Evolutionary conservation across 148 eudicot genomes (phyloP).

Genomic region (Heliosperma pusillum): DNA sequence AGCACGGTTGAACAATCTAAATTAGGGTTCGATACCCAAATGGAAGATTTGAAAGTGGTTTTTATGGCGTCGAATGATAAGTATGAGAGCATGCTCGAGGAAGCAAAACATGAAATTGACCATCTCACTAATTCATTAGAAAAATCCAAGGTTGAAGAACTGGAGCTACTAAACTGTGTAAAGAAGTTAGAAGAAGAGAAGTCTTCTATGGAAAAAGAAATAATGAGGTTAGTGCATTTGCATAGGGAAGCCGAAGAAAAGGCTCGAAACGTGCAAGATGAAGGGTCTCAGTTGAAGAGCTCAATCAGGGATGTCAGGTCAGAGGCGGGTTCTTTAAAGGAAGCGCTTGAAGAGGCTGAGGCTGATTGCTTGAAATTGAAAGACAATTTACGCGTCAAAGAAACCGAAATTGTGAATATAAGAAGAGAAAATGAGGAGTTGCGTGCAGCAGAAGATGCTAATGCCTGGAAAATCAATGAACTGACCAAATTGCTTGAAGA

Average conservation of each 20-base stretch:
- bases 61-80: slow-evolving; percentile 39
- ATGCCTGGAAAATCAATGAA: slow-evolving; percentile 50
- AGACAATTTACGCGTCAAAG: slow-evolving; percentile 57
- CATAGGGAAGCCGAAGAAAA: slow-evolving; percentile 61
- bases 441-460: slow-evolving; percentile 45
- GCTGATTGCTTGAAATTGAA: slow-evolving; percentile 63
- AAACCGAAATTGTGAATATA: slow-evolving; percentile 53
- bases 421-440: slow-evolving; percentile 59
- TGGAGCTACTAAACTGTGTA: slow-evolving; percentile 40
- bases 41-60: slow-evolving; percentile 42
- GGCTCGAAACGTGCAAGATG: slow-evolving; percentile 50
- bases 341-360: slow-evolving; percentile 66
- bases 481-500: slow-evolving; percentile 68
- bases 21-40: slow-evolving; percentile 39
- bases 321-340: slow-evolving; percentile 58
- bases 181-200: slow-evolving; percentile 44
- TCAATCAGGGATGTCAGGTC: slow-evolving; percentile 28
- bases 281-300: slow-evolving; percentile 1
- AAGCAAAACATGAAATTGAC: slow-evolving; percentile 33
- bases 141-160: slow-evolving; percentile 45
- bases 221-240: slow-evolving; percentile 51
- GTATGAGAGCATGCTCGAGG: slow-evolving; percentile 38
- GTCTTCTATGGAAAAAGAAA: slow-evolving; percentile 36
- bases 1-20: slow-evolving; percentile 40
- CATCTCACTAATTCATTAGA: slow-evolving; percentile 28